Evolutionary conservation across 768 basidiomycete species (phyloP).

Genomic region (Hericium erinaceus): DNA sequence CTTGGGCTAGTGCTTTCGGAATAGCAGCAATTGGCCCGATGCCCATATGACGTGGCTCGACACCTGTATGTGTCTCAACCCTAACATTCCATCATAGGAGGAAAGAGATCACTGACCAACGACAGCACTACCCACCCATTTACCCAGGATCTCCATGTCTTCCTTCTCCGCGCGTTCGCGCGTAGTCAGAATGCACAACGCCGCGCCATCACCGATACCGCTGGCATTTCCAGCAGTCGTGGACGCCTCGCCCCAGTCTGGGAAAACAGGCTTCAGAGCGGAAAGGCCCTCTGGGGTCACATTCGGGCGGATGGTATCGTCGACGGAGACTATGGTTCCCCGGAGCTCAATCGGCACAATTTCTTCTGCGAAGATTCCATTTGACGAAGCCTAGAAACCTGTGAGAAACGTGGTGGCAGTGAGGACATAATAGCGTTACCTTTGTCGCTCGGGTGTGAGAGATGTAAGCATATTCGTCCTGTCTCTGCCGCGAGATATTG

Average conservation of each 20-base stretch:
- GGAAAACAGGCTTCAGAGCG: slow-evolving; percentile 81
- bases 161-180: slow-evolving; percentile 66
- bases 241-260: slow-evolving; percentile 58
- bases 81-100: not conserved
- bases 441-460: slow-evolving; percentile 76
- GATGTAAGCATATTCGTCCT: slow-evolving; percentile 84
- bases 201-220: slow-evolving; percentile 90
- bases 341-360: slow-evolving; percentile 80
- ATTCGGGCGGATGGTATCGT: slow-evolving; percentile 84
- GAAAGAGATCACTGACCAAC: slow-evolving; percentile 42
- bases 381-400: slow-evolving; percentile 42
- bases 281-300: slow-evolving; percentile 72
- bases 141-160: slow-evolving; percentile 72
- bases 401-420: not conserved
- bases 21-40: slow-evolving; percentile 66
- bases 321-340: slow-evolving; percentile 56
- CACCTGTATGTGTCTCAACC: slow-evolving; percentile 33
- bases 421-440: slow-evolving; percentile 24
- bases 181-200: slow-evolving; percentile 74
- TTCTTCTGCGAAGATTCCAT: slow-evolving; percentile 75
- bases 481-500: slow-evolving; percentile 67
- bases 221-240: slow-evolving; percentile 85
- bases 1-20: slow-evolving; percentile 53
- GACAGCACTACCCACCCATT: slow-evolving; percentile 71
- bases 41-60: slow-evolving; percentile 74